Base-by-base conservation (phyloP, 169 alveolate genomes). In the Cryptosporidium tyzzeri region DNA sequence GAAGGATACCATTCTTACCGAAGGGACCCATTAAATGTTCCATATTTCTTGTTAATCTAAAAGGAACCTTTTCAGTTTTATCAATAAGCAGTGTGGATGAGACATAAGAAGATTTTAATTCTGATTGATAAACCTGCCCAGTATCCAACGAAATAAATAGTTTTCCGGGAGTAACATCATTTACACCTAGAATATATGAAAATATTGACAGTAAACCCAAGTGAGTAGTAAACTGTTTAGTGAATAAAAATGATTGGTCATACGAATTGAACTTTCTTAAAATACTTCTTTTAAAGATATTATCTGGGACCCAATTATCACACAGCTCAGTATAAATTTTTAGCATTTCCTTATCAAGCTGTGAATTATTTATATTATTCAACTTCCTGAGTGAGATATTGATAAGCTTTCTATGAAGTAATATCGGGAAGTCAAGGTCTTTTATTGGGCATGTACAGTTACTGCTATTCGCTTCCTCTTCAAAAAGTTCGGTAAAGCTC, bases 1-100 rank as follows among this genome's bases (percentile, higher is more conserved):
- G 97, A 70, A 95, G 93, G 31, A 94, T 68, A 37, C 97, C 97
- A 50, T 91, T 91, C 48, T 95, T 93, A 6, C 97, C 96, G 39
- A 85, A 91, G 18, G 96, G 95, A 4, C 97, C 97, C 50, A 94
- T 93, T 71, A 94, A 50, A 37, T 74, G 35, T 71, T 93, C 93
- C 67, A 95, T 92, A 86, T 95, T 95, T 51, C 97, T 84, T 1
- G 97, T 94, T 23, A 94, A 85, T 37, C 97, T 80, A 86, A 95
- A 95, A 39, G 95, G 95, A 23, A 92, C 93, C 37, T 67, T 80
- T 51, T 80, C 89, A 33, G 75, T 44, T 31, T 50, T 80, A 6
- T 80, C 89, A 45, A 80, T 67, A 14, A 80, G 58, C 51, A 92
- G 45, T 10, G 91, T 71, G 6, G 91, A 41, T 14, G 92, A 70